Conservation (phyloP, 2,329 filamentous ascomycete species). For the Aspergillus spinulosporus region DNA sequence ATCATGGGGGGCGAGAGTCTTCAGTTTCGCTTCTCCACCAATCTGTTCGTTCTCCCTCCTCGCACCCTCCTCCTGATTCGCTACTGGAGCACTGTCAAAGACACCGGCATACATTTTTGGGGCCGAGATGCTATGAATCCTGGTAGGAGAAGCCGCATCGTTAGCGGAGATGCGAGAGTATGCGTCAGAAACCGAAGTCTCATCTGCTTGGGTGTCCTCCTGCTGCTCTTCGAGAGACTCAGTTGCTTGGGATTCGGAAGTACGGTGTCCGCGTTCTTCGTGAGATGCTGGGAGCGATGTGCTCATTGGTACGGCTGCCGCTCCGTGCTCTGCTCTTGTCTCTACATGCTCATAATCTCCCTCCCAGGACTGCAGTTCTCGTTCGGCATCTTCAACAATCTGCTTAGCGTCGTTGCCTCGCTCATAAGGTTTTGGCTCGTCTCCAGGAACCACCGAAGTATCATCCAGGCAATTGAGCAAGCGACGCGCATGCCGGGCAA, state of each 20-base stretch:
- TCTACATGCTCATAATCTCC: constrained; percentile 57
- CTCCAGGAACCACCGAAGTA: constrained; percentile 83
- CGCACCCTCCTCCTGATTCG: background rate
- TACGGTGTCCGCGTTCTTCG: constrained; percentile 1
- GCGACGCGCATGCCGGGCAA: constrained; percentile 85
- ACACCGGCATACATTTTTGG: constrained; percentile 11
- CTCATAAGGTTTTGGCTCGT: constrained; percentile 69
- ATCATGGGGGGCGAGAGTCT: background rate
- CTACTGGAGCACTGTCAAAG: background rate
- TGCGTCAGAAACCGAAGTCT: constrained; percentile 1
- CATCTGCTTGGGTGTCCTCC: background rate
- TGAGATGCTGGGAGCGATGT: constrained; percentile 32
- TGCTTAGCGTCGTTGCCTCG: constrained; percentile 70
- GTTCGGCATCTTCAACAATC: constrained; percentile 88
- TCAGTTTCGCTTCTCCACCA: background rate
- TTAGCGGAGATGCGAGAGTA: background rate
- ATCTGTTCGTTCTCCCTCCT: background rate
- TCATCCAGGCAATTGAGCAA: constrained; percentile 86
- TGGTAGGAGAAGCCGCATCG: background rate
- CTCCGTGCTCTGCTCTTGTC: constrained; percentile 35
- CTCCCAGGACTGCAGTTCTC: constrained; percentile 77
- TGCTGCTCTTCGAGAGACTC: background rate
- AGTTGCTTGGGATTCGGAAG: background rate
- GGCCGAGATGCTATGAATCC: constrained; percentile 10
- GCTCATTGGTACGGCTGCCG: constrained; percentile 48